Evolutionary conservation across 352 stramenopile species (phyloP), one percentile per base, ranked within the genome.

Genomic region (Thalassiosira mediterranea): DNA sequence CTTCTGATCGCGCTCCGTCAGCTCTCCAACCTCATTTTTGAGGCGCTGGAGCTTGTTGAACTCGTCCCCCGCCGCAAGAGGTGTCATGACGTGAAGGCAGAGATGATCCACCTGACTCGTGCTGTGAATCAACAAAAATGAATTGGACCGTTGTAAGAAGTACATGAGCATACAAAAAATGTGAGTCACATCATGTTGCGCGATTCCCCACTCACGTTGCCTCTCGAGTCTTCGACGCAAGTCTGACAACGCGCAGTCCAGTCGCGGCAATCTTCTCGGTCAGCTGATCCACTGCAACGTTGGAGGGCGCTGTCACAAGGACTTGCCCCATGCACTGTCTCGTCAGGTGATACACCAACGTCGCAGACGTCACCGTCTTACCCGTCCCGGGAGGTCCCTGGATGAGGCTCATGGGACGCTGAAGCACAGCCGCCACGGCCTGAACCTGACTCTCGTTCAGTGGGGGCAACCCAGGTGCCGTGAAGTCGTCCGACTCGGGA

Each of bases 301-400:
- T 99, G 71, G 93, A 98, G 0, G 97, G 97, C 11, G 97, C 97
- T 3, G 95, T 98, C 7, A 99, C 97, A 5, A 99, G 90, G 31
- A 99, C 96, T 82, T 99, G 97, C 15, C 96, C 96, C 95, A 98
- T 98, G 76, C 98, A 98, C 75, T 98, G 95, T 74, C 97, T 97
- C 23, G 96, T 97, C 81, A 99, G 93, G 88, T 99, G 97, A 79
- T 98, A 99, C n/a, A 99, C 97, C 26, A 99, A 94, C 3, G 96
- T 97, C 1, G 97, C 97, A 44, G 93, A 98, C 2, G 97, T 99
- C 19, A 99, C 97, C 1, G 95, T 97, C 76, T 99, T 99, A 21
- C 97, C 97, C 23, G 80, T 91, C 49, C 96, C 96, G 0, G 96
- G 96, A 23, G 96, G 97, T 2, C 96, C 97, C 82, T 99, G 97